Conservation (phyloP, 306 rosid genomes). For the Dicorynia guianensis region DNA sequence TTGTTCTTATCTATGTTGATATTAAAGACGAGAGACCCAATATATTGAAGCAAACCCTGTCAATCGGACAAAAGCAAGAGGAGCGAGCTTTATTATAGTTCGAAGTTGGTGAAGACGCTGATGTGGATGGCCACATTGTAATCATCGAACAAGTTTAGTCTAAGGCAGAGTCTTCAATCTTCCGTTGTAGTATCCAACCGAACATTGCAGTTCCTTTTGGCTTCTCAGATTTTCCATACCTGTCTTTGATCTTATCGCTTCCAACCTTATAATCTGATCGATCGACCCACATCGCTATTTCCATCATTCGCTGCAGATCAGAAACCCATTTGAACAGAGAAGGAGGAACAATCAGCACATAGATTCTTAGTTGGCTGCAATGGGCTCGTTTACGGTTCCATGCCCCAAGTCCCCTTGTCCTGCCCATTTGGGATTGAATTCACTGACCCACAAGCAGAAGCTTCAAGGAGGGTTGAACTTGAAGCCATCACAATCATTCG, state of each 20-base stretch:
- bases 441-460: conserved; percentile 38
- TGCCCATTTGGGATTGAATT: conserved; percentile 43
- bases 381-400: conserved; percentile 71
- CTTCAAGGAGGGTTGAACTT: conserved; percentile 43
- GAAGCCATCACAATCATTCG: conserved; percentile 46
- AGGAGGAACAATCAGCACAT: conserved; percentile 27
- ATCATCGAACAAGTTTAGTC: conserved; percentile 46
- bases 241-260: conserved; percentile 49
- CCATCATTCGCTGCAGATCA: conserved; percentile 30
- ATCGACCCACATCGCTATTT: conserved; percentile 37
- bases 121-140: conserved; percentile 46
- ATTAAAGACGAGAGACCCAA: neutral
- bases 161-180: neutral
- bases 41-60: conserved; percentile 6
- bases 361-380: conserved; percentile 45
- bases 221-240: conserved; percentile 37
- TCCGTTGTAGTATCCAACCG: conserved; percentile 47
- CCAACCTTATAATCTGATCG: conserved; percentile 28
- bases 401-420: conserved; percentile 59
- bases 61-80: conserved; percentile 19
- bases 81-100: conserved; percentile 18
- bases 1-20: neutral
- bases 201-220: neutral
- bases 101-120: conserved; percentile 34
- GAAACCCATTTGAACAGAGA: conserved; percentile 13